Conservation (phyloP, 129 eudicot genomes). For the Escallonia rubra region DNA sequence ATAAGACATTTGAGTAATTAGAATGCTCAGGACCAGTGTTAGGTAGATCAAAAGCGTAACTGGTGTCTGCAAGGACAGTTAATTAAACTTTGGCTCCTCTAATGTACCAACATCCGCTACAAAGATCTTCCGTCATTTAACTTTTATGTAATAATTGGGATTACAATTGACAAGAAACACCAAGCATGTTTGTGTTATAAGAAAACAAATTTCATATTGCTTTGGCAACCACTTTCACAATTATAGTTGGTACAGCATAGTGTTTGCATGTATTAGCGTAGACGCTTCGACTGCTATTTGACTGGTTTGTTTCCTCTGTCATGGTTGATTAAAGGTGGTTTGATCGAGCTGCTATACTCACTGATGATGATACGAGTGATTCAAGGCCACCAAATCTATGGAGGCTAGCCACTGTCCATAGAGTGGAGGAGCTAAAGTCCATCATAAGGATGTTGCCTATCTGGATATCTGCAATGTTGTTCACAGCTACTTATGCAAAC, state of each 20-base stretch:
- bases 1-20: background rate
- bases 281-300: background rate
- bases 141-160: no score
- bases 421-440: conserved; percentile 74
- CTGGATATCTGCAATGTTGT: conserved; percentile 51
- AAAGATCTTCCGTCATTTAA: no score
- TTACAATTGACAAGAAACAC: background rate
- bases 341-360: conserved; percentile 59
- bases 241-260: background rate
- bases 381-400: conserved; percentile 55
- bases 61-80: background rate
- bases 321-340: conserved; percentile 41
- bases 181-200: background rate
- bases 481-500: conserved; percentile 53
- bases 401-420: conserved; percentile 67
- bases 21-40: background rate
- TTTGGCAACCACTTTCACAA: background rate
- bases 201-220: no score
- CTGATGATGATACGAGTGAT: conserved; percentile 27
- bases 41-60: background rate
- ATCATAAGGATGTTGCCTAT: conserved; percentile 62
- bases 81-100: background rate
- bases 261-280: no score
- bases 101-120: no score
- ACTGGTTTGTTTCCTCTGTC: background rate